phyloP scores from a whole-genome alignment of 345 rosid species.

The Abelmoschus esculentus region DNA sequence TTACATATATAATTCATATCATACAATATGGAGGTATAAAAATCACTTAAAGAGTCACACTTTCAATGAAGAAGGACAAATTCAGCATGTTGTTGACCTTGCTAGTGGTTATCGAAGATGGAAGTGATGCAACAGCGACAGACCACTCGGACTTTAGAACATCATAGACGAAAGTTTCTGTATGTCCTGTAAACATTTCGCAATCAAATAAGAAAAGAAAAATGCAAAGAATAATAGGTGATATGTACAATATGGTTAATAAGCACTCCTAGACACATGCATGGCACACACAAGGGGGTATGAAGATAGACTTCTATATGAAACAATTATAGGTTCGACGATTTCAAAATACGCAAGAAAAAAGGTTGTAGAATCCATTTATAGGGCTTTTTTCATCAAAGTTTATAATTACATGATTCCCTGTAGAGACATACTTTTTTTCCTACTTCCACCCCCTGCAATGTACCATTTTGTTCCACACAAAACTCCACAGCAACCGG shows the following conservation, averaged over 20 bases:
- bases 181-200: conserved; percentile 50
- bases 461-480: conserved; percentile 95
- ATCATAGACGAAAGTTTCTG: conserved; percentile 81
- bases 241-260: neutral
- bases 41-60: neutral
- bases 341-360: neutral
- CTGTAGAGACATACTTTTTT: conserved; percentile 51
- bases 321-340: neutral
- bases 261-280: neutral
- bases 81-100: conserved; percentile 40
- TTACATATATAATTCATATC: neutral
- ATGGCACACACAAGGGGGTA: neutral
- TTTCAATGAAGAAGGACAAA: neutral
- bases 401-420: neutral
- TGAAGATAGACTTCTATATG: neutral
- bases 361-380: neutral
- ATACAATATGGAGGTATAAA: neutral
- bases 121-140: conserved; percentile 54
- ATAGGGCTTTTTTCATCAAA: neutral
- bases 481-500: conserved; percentile 86
- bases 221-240: neutral
- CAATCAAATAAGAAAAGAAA: conserved; percentile 1
- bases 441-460: conserved; percentile 95
- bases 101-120: conserved; percentile 65
- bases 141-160: conserved; percentile 79